phyloP scores from a whole-genome alignment of 2,329 filamentous ascomycete genomes.

The Aspergillus flavus region DNA sequence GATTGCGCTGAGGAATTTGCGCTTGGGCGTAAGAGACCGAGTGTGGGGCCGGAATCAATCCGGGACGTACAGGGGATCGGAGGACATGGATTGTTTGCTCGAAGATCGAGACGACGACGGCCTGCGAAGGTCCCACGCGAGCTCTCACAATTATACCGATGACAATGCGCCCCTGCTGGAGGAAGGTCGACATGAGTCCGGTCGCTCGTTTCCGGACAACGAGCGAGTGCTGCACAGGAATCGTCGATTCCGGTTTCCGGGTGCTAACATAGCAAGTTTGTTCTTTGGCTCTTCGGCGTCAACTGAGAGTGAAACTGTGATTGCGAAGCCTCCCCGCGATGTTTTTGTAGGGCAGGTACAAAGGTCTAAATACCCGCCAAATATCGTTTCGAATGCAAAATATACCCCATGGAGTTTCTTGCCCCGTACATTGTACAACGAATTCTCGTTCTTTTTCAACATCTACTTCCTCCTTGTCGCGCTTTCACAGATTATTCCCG shows the following conservation, averaged over 20 bases:
- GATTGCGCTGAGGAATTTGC: constrained; percentile 53
- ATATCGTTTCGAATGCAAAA: constrained; percentile 94
- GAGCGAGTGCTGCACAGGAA: constrained; percentile 51
- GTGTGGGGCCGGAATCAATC: constrained; percentile 41
- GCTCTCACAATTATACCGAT: constrained; percentile 56
- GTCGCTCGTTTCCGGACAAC: constrained; percentile 34
- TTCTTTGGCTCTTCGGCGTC: constrained; percentile 32
- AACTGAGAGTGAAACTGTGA: constrained; percentile 45
- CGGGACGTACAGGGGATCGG: constrained; percentile 46
- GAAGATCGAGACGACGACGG: constrained; percentile 61
- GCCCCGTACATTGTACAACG: constrained; percentile 92
- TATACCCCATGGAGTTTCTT: constrained; percentile 95
- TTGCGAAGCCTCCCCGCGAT: constrained; percentile 63
- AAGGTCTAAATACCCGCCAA: constrained; percentile 77
- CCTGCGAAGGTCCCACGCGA: constrained; percentile 62
- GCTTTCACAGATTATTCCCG: constrained; percentile 86
- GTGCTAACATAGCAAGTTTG: constrained; percentile 58
- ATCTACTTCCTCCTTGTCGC: constrained; percentile 97
- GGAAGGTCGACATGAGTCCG: constrained; percentile 43
- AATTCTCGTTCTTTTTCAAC: constrained; percentile 99
- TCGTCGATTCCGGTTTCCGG: constrained; percentile 65
- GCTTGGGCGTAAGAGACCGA: constrained; percentile 51
- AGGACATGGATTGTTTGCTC: constrained; percentile 69
- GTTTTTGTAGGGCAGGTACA: constrained; percentile 77
- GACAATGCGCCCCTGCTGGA: constrained; percentile 77